Conservation (phyloP, 139 green algal species). For the Zygnema circumcarinatum region DNA sequence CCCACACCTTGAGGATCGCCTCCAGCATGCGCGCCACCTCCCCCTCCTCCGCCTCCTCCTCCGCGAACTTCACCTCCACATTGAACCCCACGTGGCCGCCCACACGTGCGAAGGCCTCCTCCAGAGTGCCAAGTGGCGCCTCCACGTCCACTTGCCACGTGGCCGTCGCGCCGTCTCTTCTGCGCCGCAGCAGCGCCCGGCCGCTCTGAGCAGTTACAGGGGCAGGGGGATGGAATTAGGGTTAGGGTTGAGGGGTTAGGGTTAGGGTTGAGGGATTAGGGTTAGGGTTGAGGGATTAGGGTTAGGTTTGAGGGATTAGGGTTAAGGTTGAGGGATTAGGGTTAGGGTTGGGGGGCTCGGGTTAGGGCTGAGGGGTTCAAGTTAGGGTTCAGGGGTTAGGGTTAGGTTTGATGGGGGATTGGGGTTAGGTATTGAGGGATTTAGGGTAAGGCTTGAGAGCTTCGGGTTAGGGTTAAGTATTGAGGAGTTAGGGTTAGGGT, state of each 20-base stretch:
- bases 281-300: neutral
- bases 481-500: no score
- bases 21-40: conserved; percentile 32
- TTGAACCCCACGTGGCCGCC: conserved; percentile 33
- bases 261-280: neutral
- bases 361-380: neutral
- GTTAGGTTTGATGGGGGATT: no score
- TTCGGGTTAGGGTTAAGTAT: no score
- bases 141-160: conserved; percentile 35
- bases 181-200: conserved; percentile 18
- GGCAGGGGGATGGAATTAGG: neutral
- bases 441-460: no score
- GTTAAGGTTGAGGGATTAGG: neutral
- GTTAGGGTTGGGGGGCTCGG: neutral
- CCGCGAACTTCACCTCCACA: conserved; percentile 56
- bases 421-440: no score
- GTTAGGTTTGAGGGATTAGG: neutral
- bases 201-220: conserved; percentile 13
- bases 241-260: neutral
- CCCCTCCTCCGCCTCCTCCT: neutral
- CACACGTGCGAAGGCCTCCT: conserved; percentile 25
- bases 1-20: conserved; percentile 15
- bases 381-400: no score
- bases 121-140: conserved; percentile 36
- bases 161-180: neutral